phyloP scores from a whole-genome alignment of 192 early-diverging fungal genomes.

The Mortierella claussenii region DNA sequence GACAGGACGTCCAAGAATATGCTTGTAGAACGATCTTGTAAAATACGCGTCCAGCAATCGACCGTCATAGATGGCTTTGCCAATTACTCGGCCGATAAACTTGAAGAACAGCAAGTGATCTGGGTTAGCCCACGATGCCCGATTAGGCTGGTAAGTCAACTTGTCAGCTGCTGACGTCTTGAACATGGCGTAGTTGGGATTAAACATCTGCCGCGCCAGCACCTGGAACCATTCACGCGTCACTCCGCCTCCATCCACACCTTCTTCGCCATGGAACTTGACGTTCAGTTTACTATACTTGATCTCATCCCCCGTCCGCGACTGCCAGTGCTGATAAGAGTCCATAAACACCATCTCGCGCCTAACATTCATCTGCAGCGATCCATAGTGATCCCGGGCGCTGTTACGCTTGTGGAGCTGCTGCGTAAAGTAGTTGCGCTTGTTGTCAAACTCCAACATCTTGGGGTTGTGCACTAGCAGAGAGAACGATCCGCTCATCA shows the following conservation, averaged over 20 bases:
- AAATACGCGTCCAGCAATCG: conserved; percentile 95
- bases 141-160: conserved; percentile 97
- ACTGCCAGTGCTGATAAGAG: conserved; percentile 93
- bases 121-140: conserved; percentile 88
- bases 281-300: conserved; percentile 93
- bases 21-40: conserved; percentile 98
- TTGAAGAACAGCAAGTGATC: conserved; percentile 96
- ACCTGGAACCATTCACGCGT: conserved; percentile 99
- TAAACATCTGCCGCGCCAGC: conserved; percentile 96
- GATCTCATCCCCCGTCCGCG: conserved; percentile 91
- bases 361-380: conserved; percentile 89
- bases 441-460: conserved; percentile 99
- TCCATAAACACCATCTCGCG: conserved; percentile 96
- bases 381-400: conserved; percentile 69
- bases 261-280: conserved; percentile 95
- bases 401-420: conserved; percentile 87
- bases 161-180: conserved; percentile 94
- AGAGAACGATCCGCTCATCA: conserved; percentile 97
- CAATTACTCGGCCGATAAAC: conserved; percentile 98
- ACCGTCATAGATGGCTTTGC: conserved; percentile 98
- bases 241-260: conserved; percentile 98
- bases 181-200: conserved; percentile 97
- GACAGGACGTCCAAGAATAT: conserved; percentile 89
- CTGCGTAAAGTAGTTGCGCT: conserved; percentile 97
- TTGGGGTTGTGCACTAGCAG: conserved; percentile 95